Conservation (phyloP, 805 yeast genomes). For the Pichia eremophila region DNA sequence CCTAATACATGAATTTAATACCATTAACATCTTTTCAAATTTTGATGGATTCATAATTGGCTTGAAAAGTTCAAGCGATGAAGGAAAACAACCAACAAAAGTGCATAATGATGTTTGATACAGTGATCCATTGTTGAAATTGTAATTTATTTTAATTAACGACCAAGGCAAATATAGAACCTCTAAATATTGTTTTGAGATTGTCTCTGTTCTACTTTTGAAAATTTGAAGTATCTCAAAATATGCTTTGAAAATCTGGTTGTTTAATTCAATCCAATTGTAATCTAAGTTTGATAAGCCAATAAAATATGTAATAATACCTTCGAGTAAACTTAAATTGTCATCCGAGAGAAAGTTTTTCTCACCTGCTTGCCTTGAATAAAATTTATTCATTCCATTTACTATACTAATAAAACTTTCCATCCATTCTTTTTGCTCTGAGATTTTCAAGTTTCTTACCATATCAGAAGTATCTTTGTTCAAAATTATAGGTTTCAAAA, state of each 20-base stretch:
- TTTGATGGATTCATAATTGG: constrained; percentile 25
- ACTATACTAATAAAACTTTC: constrained; percentile 57
- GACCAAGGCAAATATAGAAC: constrained; percentile 45
- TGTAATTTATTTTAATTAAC: constrained; percentile 34
- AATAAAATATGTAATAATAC: constrained; percentile 41
- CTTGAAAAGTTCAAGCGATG: constrained; percentile 32
- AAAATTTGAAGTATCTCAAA: constrained; percentile 36
- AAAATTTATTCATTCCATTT: constrained; percentile 59
- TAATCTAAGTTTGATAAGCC: constrained; percentile 30
- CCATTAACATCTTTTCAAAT: constrained; percentile 43
- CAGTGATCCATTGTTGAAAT: constrained; percentile 25
- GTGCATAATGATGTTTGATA: constrained; percentile 57
- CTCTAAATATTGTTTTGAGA: constrained; percentile 28
- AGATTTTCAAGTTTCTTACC: constrained; percentile 7
- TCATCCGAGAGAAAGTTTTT: background rate
- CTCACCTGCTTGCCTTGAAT: constrained; percentile 36
- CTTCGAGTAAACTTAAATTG: constrained; percentile 40
- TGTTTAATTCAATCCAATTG: constrained; percentile 41
- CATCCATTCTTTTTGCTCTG: constrained; percentile 32
- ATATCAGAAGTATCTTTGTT: constrained; percentile 1
- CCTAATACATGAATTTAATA: constrained; percentile 56
- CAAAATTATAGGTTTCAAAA: constrained; percentile 45
- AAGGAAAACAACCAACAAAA: constrained; percentile 43
- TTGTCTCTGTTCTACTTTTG: constrained; percentile 2
- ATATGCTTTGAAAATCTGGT: constrained; percentile 46